These are phyloP conservation scores for Scalesia atractyloides DNA, from an alignment of 129 eudicot species.

Conservation along the genomic window DNA sequence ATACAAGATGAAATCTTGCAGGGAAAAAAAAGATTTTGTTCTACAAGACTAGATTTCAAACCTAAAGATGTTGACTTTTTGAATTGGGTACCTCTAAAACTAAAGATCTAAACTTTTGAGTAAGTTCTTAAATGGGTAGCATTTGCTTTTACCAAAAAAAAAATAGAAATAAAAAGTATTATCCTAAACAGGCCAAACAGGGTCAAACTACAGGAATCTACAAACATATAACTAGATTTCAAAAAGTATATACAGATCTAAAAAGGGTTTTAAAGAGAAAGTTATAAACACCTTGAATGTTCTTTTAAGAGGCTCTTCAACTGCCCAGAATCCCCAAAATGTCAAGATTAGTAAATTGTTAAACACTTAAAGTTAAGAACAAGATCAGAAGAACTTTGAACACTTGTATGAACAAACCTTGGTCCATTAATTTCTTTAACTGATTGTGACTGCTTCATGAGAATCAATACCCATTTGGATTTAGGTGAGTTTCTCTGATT, in stretches of 20 bases:
- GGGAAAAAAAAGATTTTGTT: neutral
- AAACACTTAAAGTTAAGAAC: neutral
- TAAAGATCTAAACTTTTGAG: neutral
- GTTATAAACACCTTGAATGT: conserved; percentile 62
- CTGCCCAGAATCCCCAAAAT: conserved; percentile 45
- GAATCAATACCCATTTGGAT: conserved; percentile 59
- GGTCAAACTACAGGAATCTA: neutral
- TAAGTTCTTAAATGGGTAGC: neutral
- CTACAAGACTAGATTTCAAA: too few species aligned
- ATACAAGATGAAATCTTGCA: neutral
- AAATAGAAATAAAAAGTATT: neutral
- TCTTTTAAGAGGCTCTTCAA: conserved; percentile 64
- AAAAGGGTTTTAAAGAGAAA: conserved; percentile 27
- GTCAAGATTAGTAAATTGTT: conserved; percentile 20
- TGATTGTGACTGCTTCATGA: conserved; percentile 55
- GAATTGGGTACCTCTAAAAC: too few species aligned
- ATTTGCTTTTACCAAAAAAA: neutral
- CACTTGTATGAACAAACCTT: conserved; percentile 36
- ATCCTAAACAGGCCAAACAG: neutral
- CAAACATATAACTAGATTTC: neutral
- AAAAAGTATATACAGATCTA: conserved; percentile 21
- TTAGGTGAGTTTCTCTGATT: conserved; percentile 1
- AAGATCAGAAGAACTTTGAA: neutral
- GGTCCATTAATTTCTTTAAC: conserved; percentile 60
- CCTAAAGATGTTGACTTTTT: too few species aligned